These are phyloP conservation scores for Petunia hybrid DNA, from an alignment of 305 asterid species.

Conservation along the genomic window DNA sequence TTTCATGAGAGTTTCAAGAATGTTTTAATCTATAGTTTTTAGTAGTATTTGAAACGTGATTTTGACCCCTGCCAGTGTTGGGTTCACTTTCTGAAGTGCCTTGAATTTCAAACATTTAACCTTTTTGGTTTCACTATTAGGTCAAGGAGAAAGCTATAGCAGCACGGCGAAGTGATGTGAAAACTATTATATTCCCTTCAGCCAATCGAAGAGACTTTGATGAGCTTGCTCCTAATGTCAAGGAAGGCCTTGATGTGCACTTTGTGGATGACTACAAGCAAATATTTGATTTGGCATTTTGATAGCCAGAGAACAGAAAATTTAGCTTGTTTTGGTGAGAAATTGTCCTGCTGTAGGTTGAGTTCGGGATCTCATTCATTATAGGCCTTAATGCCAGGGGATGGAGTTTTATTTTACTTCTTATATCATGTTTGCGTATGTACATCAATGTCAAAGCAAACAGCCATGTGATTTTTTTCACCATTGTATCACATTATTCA, in stretches of 20 bases:
- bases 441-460: slow-evolving; percentile 2
- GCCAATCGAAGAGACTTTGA: slow-evolving; percentile 98
- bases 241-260: slow-evolving; percentile 91
- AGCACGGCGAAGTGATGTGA: slow-evolving; percentile 91
- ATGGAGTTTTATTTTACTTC: background rate
- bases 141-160: slow-evolving; percentile 98
- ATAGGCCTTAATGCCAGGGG: slow-evolving; percentile 24
- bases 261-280: slow-evolving; percentile 87
- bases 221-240: slow-evolving; percentile 89
- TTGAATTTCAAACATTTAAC: slow-evolving; percentile 10
- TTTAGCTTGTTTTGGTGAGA: slow-evolving; percentile 16
- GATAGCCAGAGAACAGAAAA: slow-evolving; percentile 35
- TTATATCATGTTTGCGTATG: background rate
- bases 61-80: background rate
- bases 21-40: background rate
- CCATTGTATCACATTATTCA: background rate
- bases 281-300: slow-evolving; percentile 75
- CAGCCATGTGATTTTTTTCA: background rate
- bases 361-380: slow-evolving; percentile 12
- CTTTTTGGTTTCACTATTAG: slow-evolving; percentile 42
- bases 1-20: background rate
- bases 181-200: slow-evolving; percentile 81
- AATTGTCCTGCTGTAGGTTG: background rate
- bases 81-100: background rate
- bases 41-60: background rate